Evolutionary conservation across 352 stramenopile species (phyloP).

Genomic region (Peronosclerospora sorghi): DNA sequence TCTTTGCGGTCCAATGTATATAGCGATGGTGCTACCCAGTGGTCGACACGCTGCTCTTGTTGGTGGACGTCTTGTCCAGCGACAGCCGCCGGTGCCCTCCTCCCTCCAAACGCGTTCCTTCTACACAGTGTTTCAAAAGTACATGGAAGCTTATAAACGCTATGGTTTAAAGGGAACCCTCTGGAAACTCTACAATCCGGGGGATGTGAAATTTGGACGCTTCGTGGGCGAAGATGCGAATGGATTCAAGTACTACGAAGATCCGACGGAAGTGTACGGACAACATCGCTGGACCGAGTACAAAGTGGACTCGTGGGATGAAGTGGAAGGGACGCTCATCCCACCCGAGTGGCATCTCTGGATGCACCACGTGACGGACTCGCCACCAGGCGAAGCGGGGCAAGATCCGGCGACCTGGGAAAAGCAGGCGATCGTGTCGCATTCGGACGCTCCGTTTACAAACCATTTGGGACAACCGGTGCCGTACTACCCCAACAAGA

Average conservation of each 20-base stretch:
- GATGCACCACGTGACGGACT: constrained; percentile 77
- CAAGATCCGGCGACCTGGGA: constrained; percentile 67
- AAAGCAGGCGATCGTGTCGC: constrained; percentile 39
- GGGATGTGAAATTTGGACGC: constrained; percentile 82
- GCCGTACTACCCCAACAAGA: constrained; percentile 69
- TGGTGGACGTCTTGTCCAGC: constrained; percentile 23
- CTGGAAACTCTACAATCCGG: constrained; percentile 84
- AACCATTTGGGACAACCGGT: constrained; percentile 58
- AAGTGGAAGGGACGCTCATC: constrained; percentile 71
- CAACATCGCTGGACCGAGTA: constrained; percentile 82
- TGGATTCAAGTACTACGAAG: constrained; percentile 83
- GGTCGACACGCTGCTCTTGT: constrained; percentile 24
- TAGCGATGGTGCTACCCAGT: constrained; percentile 11
- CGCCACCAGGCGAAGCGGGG: constrained; percentile 35
- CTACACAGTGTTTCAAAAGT: constrained; percentile 76
- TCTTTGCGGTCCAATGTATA: too few species aligned
- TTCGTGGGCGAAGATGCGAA: constrained; percentile 74
- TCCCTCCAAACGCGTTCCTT: constrained; percentile 51
- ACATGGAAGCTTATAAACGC: constrained; percentile 66
- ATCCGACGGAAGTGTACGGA: constrained; percentile 59
- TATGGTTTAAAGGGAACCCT: constrained; percentile 72
- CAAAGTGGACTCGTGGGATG: constrained; percentile 64
- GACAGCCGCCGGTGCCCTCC: background rate
- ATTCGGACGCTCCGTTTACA: constrained; percentile 54
- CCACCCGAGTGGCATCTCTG: constrained; percentile 78